phyloP scores from a whole-genome alignment of 768 basidiomycete species.

The Boletellus ananas region DNA sequence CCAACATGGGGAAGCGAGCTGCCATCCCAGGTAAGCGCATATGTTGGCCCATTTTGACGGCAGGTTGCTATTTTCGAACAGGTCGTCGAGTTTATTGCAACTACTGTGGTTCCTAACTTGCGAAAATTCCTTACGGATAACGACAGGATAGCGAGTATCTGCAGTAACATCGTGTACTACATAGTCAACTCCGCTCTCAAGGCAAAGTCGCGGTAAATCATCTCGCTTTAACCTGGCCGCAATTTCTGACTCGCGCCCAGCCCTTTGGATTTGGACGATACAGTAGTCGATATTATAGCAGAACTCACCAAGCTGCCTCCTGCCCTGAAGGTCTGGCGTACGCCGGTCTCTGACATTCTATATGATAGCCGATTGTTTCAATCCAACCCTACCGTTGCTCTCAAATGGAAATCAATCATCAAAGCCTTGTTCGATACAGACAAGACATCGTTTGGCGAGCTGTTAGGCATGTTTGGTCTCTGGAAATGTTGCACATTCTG shows the following conservation, averaged over 20 bases:
- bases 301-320: slow-evolving; percentile 79
- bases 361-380: slow-evolving; percentile 88
- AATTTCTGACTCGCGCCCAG: slow-evolving; percentile 32
- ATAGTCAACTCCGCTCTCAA: slow-evolving; percentile 79
- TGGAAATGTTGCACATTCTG: slow-evolving; percentile 26
- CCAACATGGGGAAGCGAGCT: slow-evolving; percentile 27
- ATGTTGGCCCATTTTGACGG: slow-evolving; percentile 15
- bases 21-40: slow-evolving; percentile 23
- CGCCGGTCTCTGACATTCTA: slow-evolving; percentile 74
- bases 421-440: slow-evolving; percentile 81
- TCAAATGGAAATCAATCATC: slow-evolving; percentile 74
- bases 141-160: slow-evolving; percentile 76
- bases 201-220: slow-evolving; percentile 61
- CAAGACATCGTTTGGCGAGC: slow-evolving; percentile 78
- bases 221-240: background rate
- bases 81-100: slow-evolving; percentile 71
- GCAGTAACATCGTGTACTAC: slow-evolving; percentile 81
- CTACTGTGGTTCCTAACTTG: slow-evolving; percentile 65
- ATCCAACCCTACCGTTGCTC: slow-evolving; percentile 51
- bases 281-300: slow-evolving; percentile 61
- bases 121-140: slow-evolving; percentile 78
- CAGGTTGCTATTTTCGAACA: slow-evolving; percentile 30
- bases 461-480: slow-evolving; percentile 57
- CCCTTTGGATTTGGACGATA: slow-evolving; percentile 74
- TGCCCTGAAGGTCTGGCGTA: slow-evolving; percentile 81